Percentiles rank a stretch among this genome's conserved stretches.
phyloP scores from a whole-genome alignment of 2,329 filamentous ascomycete genomes.

The Fusarium nisikadoi region DNA sequence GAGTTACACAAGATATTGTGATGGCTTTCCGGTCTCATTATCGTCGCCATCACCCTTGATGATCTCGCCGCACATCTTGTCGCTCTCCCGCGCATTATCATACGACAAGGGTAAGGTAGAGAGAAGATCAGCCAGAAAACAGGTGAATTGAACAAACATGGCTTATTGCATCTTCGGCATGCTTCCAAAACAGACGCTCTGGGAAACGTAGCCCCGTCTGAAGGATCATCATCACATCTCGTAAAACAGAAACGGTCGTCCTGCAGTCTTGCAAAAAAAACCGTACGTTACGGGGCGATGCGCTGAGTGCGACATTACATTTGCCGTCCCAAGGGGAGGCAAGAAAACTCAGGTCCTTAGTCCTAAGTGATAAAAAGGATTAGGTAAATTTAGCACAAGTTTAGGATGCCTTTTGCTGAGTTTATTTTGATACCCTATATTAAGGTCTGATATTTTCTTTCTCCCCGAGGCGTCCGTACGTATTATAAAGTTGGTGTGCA shows the following conservation, averaged over 20 bases:
- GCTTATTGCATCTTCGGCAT: constrained; percentile 14
- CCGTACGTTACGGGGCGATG: constrained; percentile 7
- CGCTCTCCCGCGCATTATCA: constrained; percentile 26
- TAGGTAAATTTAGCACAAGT: too few species aligned
- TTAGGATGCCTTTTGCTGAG: too few species aligned
- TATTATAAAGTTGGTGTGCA: constrained; percentile 2
- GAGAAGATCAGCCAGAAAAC: not conserved
- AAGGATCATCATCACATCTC: constrained; percentile 8
- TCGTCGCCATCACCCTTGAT: not conserved
- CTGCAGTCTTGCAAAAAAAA: not conserved
- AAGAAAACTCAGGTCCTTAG: too few species aligned
- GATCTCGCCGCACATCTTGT: not conserved
- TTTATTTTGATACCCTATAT: too few species aligned
- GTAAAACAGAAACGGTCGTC: constrained; percentile 8
- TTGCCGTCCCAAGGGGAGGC: too few species aligned
- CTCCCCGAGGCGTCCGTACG: too few species aligned
- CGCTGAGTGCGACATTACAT: constrained; percentile 8
- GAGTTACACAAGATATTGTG: constrained; percentile 22
- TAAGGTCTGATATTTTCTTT: too few species aligned
- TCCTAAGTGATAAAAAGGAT: too few species aligned
- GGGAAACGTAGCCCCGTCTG: not conserved
- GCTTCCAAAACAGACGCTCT: constrained; percentile 11
- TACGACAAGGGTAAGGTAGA: constrained; percentile 17
- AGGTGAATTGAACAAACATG: not conserved
- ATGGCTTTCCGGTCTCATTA: not conserved